Base-by-base conservation (phyloP, 257 asterid genomes). In the Penstemon eatonii region DNA sequence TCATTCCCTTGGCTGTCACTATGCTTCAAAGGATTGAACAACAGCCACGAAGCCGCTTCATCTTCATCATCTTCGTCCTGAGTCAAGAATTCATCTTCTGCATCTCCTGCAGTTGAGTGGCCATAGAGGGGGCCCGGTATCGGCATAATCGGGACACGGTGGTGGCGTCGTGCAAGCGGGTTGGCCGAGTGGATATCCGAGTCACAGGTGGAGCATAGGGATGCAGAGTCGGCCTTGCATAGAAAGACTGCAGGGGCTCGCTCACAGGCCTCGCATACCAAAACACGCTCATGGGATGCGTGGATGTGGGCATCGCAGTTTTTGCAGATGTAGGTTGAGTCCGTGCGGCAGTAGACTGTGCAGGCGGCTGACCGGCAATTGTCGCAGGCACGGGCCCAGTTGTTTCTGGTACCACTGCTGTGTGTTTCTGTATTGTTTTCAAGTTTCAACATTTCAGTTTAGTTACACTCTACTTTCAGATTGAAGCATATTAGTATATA, bases 151-250 rank as follows among this genome's bases (percentile, higher is more conserved):
- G 88, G 86, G 62, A 68, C 12, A 51, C 92, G 92, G 67, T 84
- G 82, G 73, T 86, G 92, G 60, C 91, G 89, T 67, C 80, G 77
- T 45, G 91, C 82, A 58, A 86, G 84, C 6, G 89, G 86, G 52
- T 86, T 86, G 33, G 89, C 92, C 15, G 89, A 79, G 79, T 86
- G 92, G 1, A 86, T 80, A 69, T 86, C 89, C 18, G 64, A 70
- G 73, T 86, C 92, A 81, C 92, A 86, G 56, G 86, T 10, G 65
- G 70, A 6, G 78, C 92, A 86, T 66, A 86, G 89, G 2, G 84
- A 72, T 36, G 91, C 91, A 5, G 84, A 82, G 82, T 85, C 91
- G 56, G 91, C 91, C 37, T 75, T 76, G 83, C 91, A 85, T 74
- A 85, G 83, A 75, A 85, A 73, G 77, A 51, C 55, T 60, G 91